These are phyloP conservation scores for Vanrija pseudolonga DNA, from an alignment of 1,284 basidiomycete genomes.

Conservation along the genomic window DNA sequence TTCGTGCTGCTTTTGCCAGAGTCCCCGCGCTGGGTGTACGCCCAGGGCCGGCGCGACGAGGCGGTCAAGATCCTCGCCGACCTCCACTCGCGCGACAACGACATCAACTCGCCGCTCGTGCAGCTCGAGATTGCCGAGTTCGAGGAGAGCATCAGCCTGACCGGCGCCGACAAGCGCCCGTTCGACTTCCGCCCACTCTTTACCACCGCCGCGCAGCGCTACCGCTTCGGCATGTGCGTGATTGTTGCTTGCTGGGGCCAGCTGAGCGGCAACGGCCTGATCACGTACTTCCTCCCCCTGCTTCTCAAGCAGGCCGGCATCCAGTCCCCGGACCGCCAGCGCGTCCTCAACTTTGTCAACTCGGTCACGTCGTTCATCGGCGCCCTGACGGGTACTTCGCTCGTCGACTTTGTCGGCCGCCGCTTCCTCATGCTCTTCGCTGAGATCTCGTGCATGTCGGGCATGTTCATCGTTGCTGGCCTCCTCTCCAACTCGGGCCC, in stretches of 20 bases:
- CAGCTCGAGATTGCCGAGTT: slow-evolving; percentile 58
- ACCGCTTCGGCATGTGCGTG: slow-evolving; percentile 56
- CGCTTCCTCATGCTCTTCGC: slow-evolving; percentile 30
- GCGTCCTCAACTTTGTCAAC: slow-evolving; percentile 34
- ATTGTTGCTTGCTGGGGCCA: slow-evolving; percentile 40
- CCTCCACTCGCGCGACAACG: slow-evolving; percentile 54
- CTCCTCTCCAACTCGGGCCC: slow-evolving; percentile 23
- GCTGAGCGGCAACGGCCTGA: slow-evolving; percentile 33
- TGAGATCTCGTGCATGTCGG: slow-evolving; percentile 15
- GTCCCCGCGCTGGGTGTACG: slow-evolving; percentile 55
- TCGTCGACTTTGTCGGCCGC: slow-evolving; percentile 30
- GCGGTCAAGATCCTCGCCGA: slow-evolving; percentile 18
- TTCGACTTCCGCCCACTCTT: slow-evolving; percentile 60
- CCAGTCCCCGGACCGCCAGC: slow-evolving; percentile 22
- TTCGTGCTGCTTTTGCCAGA: slow-evolving; percentile 48
- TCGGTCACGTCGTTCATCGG: slow-evolving; percentile 26
- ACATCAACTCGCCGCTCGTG: slow-evolving; percentile 55
- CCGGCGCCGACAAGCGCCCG: slow-evolving; percentile 45
- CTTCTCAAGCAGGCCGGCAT: slow-evolving; percentile 30
- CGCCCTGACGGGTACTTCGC: slow-evolving; percentile 25
- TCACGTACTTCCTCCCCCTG: slow-evolving; percentile 47
- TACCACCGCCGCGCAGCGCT: slow-evolving; percentile 51
- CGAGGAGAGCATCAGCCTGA: slow-evolving; percentile 52
- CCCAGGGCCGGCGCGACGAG: slow-evolving; percentile 17
- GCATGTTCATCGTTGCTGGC: slow-evolving; percentile 32